A percentile compares a stretch with the other conserved stretches of the same genome.
These are phyloP conservation scores for Micractinium conductrix DNA, from an alignment of 139 green algal species.

Conservation along the genomic window DNA sequence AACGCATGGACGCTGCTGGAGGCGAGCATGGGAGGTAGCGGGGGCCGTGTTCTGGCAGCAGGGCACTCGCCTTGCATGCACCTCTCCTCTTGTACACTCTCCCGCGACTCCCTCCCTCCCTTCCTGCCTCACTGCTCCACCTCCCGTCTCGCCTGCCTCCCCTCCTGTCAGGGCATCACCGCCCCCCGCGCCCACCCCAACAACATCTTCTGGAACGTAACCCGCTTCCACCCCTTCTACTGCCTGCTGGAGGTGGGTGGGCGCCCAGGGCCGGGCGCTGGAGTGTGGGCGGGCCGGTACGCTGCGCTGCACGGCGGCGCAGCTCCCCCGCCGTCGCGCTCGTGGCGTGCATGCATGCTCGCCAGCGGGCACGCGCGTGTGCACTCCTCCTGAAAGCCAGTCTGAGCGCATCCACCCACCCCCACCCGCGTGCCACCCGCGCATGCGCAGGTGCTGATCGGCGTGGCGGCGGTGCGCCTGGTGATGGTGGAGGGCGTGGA, in stretches of 20 bases:
- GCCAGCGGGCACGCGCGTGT: no score
- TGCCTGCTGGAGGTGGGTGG: constrained; percentile 28
- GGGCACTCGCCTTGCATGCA: no score
- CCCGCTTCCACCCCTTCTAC: constrained; percentile 45
- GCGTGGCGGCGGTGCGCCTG: constrained; percentile 31
- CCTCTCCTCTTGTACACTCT: no score
- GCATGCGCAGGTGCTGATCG: constrained; percentile 33
- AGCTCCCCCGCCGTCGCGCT: background rate
- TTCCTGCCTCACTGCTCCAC: no score
- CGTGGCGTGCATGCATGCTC: background rate
- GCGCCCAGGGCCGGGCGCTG: no score
- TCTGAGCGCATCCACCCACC: no score
- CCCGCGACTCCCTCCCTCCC: no score
- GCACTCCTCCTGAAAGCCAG: no score
- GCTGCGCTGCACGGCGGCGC: background rate
- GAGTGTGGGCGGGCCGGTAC: background rate
- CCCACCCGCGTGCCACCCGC: constrained; percentile 5
- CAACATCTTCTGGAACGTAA: constrained; percentile 35
- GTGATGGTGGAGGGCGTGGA: constrained; percentile 39
- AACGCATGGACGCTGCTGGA: constrained; percentile 15
- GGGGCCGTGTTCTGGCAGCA: no score
- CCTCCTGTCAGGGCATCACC: constrained; percentile 34
- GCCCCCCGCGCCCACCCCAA: constrained; percentile 27
- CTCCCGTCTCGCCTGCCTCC: no score
- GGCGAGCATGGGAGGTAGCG: no score